phyloP scores from a whole-genome alignment of 257 asterid species.

The Ilex aquifolium region DNA sequence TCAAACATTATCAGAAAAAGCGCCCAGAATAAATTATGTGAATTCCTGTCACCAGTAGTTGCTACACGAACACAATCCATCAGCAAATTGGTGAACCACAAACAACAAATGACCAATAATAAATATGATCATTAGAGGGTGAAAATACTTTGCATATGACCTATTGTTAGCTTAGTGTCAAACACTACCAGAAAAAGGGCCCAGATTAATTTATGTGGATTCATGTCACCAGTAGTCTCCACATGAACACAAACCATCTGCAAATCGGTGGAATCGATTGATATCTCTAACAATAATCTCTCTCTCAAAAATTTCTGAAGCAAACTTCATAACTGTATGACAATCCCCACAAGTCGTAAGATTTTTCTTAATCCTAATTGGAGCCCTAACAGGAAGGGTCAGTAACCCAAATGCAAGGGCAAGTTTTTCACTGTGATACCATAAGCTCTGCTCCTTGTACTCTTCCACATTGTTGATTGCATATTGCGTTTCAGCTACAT shows the following conservation, averaged over 20 bases:
- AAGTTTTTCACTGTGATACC: conserved; percentile 43
- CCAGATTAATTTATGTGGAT: not conserved
- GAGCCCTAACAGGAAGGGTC: conserved; percentile 31
- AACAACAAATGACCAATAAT: too few relatives aligned
- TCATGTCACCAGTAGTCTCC: conserved; percentile 35
- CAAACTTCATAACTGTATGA: conserved; percentile 39
- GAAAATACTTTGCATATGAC: not conserved
- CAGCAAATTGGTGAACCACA: conserved; percentile 17
- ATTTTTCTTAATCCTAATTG: conserved; percentile 44
- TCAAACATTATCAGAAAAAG: not conserved
- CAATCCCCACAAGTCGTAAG: conserved; percentile 38
- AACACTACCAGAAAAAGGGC: not conserved
- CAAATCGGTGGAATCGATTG: conserved; percentile 39
- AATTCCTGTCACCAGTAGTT: conserved; percentile 30
- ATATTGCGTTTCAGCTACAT: conserved; percentile 20
- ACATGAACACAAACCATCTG: conserved; percentile 38
- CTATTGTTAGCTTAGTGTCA: not conserved
- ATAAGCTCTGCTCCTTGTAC: conserved; percentile 27
- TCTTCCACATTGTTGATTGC: conserved; percentile 16
- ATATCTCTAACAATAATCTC: conserved; percentile 41
- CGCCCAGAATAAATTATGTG: not conserved
- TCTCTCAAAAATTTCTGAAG: conserved; percentile 32
- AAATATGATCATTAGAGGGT: too few relatives aligned
- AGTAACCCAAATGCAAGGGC: conserved; percentile 40
- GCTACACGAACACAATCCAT: conserved; percentile 38